Evolutionary conservation across 2,329 filamentous ascomycete genomes (phyloP).

Genomic region (Epichloe glyceriae): DNA sequence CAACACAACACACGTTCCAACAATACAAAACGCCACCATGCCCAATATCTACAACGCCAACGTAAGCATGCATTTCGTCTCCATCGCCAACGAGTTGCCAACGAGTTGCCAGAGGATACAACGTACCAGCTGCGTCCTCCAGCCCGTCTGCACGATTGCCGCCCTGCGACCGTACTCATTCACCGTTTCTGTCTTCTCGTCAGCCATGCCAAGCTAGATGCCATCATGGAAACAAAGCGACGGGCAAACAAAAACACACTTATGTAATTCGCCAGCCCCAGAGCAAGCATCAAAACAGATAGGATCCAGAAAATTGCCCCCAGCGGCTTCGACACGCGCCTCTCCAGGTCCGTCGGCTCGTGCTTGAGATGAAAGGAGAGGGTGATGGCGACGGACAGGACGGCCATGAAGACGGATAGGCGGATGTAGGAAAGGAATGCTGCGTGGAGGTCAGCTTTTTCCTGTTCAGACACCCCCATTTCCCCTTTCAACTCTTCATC

Average conservation of each 20-base stretch:
- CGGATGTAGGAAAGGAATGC: slow-evolving; percentile 84
- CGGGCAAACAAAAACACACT: slow-evolving; percentile 23
- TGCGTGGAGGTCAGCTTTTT: slow-evolving; percentile 12
- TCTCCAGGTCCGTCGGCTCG: slow-evolving; percentile 56
- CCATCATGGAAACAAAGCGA: background rate
- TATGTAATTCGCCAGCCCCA: slow-evolving; percentile 79
- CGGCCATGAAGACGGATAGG: slow-evolving; percentile 77
- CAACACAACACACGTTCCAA: slow-evolving; percentile 52
- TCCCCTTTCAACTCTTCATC: no score
- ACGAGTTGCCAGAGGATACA: slow-evolving; percentile 13
- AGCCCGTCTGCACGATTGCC: slow-evolving; percentile 84
- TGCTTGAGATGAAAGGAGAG: slow-evolving; percentile 83
- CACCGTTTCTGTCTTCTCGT: slow-evolving; percentile 43
- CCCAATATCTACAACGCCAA: slow-evolving; percentile 39
- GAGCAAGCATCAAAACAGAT: slow-evolving; percentile 59
- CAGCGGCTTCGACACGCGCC: slow-evolving; percentile 66
- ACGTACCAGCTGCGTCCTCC: slow-evolving; percentile 74
- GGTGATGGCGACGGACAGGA: slow-evolving; percentile 82
- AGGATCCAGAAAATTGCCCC: slow-evolving; percentile 82
- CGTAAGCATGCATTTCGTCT: no score
- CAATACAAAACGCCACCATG: slow-evolving; percentile 47
- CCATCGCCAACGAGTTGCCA: background rate
- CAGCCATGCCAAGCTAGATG: background rate
- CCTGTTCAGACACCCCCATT: background rate
- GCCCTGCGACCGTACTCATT: slow-evolving; percentile 66